Evolutionary conservation across 345 rosid genomes (phyloP), one percentile per base, ranked within the genome.

Genomic region (Acer yangbiense): DNA sequence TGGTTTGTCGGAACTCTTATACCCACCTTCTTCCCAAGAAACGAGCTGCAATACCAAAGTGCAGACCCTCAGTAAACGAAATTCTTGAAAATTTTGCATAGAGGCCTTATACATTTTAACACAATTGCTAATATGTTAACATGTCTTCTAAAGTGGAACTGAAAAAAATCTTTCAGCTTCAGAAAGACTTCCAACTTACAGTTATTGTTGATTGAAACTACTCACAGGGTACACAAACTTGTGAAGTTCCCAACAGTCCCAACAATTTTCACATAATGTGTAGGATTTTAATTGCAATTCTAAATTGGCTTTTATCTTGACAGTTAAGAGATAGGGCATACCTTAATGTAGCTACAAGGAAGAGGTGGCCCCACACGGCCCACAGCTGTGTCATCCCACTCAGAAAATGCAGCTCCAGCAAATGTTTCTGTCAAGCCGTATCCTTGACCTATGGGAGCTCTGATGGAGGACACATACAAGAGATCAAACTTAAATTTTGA

Each of bases 401-500:
- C 98, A 25, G 95, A 78, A 85, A 93, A 95, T 44, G 98, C 86
- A 77, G 89, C 90, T 82, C 98, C 98, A 77, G 98, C 98, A 84
- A 78, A 89, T 21, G 98, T 93, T 88, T 95, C 98, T 55, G 98
- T 95, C 89, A 95, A 85, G 78, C 98, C 98, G 85, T 95, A 95
- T 69, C 90, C 98, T 84, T 93, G 98, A 69, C 95, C 95, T 4
- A 93, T 85, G 10, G 92, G 91, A 79, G 98, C 89, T 85, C 98
- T 95, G 77, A 77, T 17, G 62, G 39, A 69, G 71, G 54, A 72
- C 46, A 76, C 18, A 39, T 11, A 79, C 44, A 48, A 74, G 58
- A 78, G 46, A 65, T 54, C 58, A 77, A 73, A 73, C 44, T 73
- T 32, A 67, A 74, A 67, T 52, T 62, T 20, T n/a, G 54, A 71